A percentile compares a stretch with the other conserved stretches of the same genome.
Conservation (phyloP, 306 rosid species). For the Ammopiptanthus mongolicus region DNA sequence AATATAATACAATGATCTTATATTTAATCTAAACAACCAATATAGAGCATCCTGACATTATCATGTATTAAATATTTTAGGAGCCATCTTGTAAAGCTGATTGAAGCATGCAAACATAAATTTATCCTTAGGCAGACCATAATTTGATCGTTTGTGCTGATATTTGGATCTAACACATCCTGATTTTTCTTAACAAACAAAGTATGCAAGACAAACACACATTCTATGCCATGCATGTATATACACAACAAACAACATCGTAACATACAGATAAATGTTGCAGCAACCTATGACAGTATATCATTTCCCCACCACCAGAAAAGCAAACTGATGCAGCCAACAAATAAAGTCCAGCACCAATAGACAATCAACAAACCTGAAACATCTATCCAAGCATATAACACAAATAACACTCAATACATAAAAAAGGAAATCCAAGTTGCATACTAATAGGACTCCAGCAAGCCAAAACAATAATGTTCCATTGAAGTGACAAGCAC, state of each 20-base stretch:
- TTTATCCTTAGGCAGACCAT: slow-evolving; percentile 85
- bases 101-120: slow-evolving; percentile 95
- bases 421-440: too few species aligned
- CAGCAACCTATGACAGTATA: too few species aligned
- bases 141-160: slow-evolving; percentile 78
- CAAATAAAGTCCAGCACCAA: too few species aligned
- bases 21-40: background rate
- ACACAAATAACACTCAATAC: too few species aligned
- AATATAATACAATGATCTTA: background rate
- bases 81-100: slow-evolving; percentile 99
- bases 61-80: slow-evolving; percentile 88
- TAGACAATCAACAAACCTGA: too few species aligned
- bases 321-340: too few species aligned
- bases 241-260: slow-evolving; percentile 1
- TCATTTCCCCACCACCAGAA: too few species aligned
- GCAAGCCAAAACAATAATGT: too few species aligned
- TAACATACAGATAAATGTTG: too few species aligned
- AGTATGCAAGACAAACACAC: background rate
- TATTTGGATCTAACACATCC: slow-evolving; percentile 83
- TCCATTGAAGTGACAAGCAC: too few species aligned
- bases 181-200: slow-evolving; percentile 68
- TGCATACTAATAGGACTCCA: too few species aligned
- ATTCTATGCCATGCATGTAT: background rate
- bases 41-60: slow-evolving; percentile 33
- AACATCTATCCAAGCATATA: too few species aligned